Evolutionary conservation across 108 stramenopile species (phyloP), one percentile per base, ranked within the genome.

Genomic region (Bacterosira constricta): DNA sequence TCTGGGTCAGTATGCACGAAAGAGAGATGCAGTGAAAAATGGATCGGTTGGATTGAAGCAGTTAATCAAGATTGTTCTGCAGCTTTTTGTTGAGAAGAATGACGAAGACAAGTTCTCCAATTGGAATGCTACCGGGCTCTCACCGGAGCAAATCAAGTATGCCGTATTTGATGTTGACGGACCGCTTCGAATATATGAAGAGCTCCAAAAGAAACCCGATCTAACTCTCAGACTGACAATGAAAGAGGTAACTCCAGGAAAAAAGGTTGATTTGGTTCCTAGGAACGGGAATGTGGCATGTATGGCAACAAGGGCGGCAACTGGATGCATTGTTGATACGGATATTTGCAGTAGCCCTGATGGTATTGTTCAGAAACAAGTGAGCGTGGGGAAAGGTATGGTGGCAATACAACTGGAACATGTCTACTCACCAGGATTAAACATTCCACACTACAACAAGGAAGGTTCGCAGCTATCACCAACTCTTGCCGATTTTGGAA

Each of bases 151-250:
- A 36, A 53, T 59, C 3, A 58, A 66, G 18, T 85, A 88, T 66
- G 82, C 80, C 11, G 78, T 79, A 17, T 49, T 79, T 12, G 88
- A 88, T 75, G 85, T 78, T 0, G 73, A 72, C 10, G 82, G 72
- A 12, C 55, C 73, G 6, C 73, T 73, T 6, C 15, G 60, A 38
- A 37, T 73, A 9, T 66, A 37, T 18, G 23, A 57, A 8, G 31
- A 41, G 30, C 45, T 79, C 0, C 12, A 58, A 18, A 47, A 73
- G 37, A 54, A 45, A 49, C 73, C 71, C 18, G 74, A 80, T 63
- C 30, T 80, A 30, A 50, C 67, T 47, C 21, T 11, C 7, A 44
- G 73, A 51, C 37, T 69, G 37, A 50, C 18, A 23, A 23, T 12
- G 18, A 59, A 53, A 12, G 73, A 64, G 13, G 74, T 55, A 32